These are phyloP conservation scores for Hygrophoropsis aurantiaca DNA, from an alignment of 768 basidiomycete species.

Conservation along the genomic window DNA sequence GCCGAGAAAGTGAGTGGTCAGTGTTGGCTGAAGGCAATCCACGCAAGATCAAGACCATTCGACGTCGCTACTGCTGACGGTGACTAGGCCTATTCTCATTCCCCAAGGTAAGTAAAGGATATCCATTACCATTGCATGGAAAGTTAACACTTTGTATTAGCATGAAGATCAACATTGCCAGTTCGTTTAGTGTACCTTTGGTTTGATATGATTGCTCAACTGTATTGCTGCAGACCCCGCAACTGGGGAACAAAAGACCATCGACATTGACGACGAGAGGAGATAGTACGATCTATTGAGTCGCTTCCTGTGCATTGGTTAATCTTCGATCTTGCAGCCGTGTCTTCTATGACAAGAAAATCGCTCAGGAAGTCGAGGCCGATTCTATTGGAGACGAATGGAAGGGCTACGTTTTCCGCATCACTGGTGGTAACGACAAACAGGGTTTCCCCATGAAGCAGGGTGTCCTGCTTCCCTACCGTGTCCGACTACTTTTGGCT, in stretches of 20 bases:
- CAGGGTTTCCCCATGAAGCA: constrained; percentile 99
- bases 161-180: constrained; percentile 99
- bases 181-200: constrained; percentile 46
- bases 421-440: constrained; percentile 98
- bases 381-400: constrained; percentile 94
- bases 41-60: constrained; percentile 31
- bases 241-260: constrained; percentile 94
- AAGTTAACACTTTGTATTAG: constrained; percentile 27
- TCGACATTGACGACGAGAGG: constrained; percentile 93
- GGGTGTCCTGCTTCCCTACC: constrained; percentile 92
- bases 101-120: constrained; percentile 25
- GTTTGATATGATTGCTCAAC: constrained; percentile 1
- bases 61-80: constrained; percentile 43
- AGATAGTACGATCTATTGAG: constrained; percentile 54
- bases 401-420: constrained; percentile 94
- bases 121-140: constrained; percentile 1
- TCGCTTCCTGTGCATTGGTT: not conserved
- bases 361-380: constrained; percentile 90
- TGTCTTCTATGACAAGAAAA: constrained; percentile 96
- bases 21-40: constrained; percentile 24
- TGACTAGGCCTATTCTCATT: constrained; percentile 35
- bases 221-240: constrained; percentile 70
- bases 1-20: not conserved
- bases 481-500: constrained; percentile 89
- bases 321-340: constrained; percentile 52